phyloP scores from a whole-genome alignment of 2,329 filamentous ascomycete species.

The Ascochyta koolunga region DNA sequence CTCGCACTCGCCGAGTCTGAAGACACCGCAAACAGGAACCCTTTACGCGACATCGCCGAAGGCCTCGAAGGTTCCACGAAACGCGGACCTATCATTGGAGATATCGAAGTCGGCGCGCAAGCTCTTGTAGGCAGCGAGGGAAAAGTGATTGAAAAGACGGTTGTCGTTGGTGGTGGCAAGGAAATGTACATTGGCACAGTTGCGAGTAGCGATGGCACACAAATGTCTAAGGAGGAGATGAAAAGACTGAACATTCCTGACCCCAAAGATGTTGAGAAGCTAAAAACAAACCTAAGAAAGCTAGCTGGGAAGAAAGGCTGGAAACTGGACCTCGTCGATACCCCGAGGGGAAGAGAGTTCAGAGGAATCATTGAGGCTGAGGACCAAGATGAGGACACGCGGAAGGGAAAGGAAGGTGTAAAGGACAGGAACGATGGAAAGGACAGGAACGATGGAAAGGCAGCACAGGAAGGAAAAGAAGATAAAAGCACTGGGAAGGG shows the following conservation, averaged over 20 bases:
- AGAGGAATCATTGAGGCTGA: conserved; percentile 70
- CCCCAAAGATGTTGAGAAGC: conserved; percentile 69
- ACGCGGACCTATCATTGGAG: conserved; percentile 58
- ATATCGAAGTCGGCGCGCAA: conserved; percentile 64
- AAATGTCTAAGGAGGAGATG: conserved; percentile 70
- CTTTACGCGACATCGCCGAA: conserved; percentile 41
- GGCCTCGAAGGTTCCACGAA: conserved; percentile 40
- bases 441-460: conserved; percentile 24
- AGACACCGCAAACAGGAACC: conserved; percentile 32
- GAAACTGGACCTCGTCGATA: conserved; percentile 80
- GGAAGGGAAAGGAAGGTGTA: conserved; percentile 16
- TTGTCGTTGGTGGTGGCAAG: conserved; percentile 57
- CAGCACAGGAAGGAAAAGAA: conserved; percentile 32
- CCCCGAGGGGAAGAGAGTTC: conserved; percentile 68
- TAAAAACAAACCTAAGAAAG: conserved; percentile 71
- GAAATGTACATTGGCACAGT: conserved; percentile 60
- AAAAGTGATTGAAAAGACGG: conserved; percentile 60
- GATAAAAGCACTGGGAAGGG: conserved; percentile 47
- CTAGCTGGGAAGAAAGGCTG: conserved; percentile 74
- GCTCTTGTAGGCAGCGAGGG: conserved; percentile 62
- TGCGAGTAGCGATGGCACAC: conserved; percentile 66
- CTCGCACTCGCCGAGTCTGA: conserved; percentile 19
- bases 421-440: conserved; percentile 24
- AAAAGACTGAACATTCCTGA: conserved; percentile 68
- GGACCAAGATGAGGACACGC: conserved; percentile 56